These are phyloP conservation scores for Botrytis tulipae DNA, from an alignment of 2,329 filamentous ascomycete species.

Conservation along the genomic window DNA sequence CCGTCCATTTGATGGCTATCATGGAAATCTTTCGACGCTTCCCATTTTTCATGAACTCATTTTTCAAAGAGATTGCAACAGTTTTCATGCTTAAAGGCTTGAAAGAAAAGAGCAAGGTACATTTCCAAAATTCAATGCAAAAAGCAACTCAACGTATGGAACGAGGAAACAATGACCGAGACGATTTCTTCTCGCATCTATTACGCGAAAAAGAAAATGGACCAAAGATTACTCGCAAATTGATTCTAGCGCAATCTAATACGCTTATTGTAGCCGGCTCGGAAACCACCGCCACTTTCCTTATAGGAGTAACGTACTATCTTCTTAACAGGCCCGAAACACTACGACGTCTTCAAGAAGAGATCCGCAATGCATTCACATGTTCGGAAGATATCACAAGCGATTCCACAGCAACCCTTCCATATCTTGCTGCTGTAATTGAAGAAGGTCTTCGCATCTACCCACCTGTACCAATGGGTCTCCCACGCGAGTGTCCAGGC, in stretches of 20 bases:
- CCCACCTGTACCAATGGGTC: constrained; percentile 11
- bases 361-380: neutral
- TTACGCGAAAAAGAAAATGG: constrained; percentile 13
- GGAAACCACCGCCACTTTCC: constrained; percentile 15
- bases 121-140: constrained; percentile 12
- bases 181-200: constrained; percentile 21
- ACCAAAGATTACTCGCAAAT: constrained; percentile 15
- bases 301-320: constrained; percentile 6
- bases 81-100: neutral
- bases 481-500: constrained; percentile 12
- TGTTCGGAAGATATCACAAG: neutral
- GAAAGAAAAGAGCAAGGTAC: constrained; percentile 8
- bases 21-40: constrained; percentile 12
- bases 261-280: constrained; percentile 17
- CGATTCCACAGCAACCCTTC: constrained; percentile 8
- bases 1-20: constrained; percentile 5
- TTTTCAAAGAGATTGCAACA: neutral
- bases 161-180: constrained; percentile 9
- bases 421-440: constrained; percentile 16
- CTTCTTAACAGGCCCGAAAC: constrained; percentile 11
- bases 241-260: constrained; percentile 9
- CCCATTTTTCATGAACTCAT: neutral
- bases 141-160: constrained; percentile 16
- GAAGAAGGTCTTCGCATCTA: constrained; percentile 21
- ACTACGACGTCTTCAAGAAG: neutral